Base-by-base conservation (phyloP, 192 early-diverging fungal genomes). In the Geranomyces variabilis region DNA sequence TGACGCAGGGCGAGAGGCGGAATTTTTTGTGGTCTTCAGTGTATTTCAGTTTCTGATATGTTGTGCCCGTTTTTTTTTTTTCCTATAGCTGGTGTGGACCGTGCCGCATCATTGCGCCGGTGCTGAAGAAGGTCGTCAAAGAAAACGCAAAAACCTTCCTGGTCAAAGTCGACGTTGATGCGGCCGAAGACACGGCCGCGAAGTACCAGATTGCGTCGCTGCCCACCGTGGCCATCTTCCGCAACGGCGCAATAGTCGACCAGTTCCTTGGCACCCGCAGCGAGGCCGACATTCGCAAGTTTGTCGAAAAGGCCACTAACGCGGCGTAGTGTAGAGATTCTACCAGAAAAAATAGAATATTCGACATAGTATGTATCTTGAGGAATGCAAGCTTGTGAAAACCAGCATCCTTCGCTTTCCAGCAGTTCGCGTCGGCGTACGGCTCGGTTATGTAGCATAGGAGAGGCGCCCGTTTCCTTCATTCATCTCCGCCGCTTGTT, bases 91-190 rank as follows among this genome's bases (percentile, higher is more conserved):
- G 94, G 94, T 94, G 93, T 74, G 85, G 88, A 55, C 93, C 93
- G 17, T 96, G 94, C 80, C 87, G 86, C 45, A 77, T 91, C 74
- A 76, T 96, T 8, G 88, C 84, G 9, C 93, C 93, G 21, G 72
- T 90, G 24, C 76, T 96, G 24, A 75, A 84, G 9, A 85, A 88
- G 46, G 82, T 82, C 7, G 91, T 94, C 19, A 73, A 77, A 14
- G 80, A 79, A 21, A 80, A 90, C 47, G 86, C 83, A n/a, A 84
- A 86, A 44, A 86, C 90, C 0, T 85, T 88, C 10, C 74, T 96
- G 61, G 87, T 91, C 56, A 92, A 92, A 67, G 76, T 96, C 61
- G 79, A 96, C 69, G 85, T 92, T 33, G 94, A 96, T 71, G 81
- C 89, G 41, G 75, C 82, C 46, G 75, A 75, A n/a, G 61, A 83